A percentile compares a stretch with the other conserved stretches of the same genome.
phyloP scores from a whole-genome alignment of 495 filamentous ascomycete species.

The Friedmanniomyces endolithicus region DNA sequence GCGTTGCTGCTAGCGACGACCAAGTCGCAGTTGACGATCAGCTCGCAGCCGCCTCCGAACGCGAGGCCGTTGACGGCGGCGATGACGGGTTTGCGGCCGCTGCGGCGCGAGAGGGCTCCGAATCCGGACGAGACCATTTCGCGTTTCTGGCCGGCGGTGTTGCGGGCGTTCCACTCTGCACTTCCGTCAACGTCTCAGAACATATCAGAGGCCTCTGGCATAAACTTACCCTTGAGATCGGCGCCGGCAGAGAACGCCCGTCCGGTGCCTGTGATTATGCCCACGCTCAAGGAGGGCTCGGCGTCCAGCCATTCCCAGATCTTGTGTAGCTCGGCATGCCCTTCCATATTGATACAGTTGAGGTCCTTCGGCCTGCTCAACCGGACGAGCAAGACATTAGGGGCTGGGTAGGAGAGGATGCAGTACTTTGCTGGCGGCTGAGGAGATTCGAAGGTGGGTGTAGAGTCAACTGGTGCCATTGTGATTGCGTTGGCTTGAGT shows the following conservation, averaged over 20 bases:
- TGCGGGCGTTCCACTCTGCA: not conserved
- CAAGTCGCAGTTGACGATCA: constrained; percentile 58
- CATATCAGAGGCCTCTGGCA: constrained; percentile 6
- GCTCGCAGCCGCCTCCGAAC: constrained; percentile 64
- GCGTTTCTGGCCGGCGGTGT: constrained; percentile 22
- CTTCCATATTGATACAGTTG: constrained; percentile 43
- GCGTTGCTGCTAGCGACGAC: constrained; percentile 46
- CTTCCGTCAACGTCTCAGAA: not conserved
- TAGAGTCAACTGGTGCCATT: not conserved
- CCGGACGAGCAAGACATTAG: constrained; percentile 38
- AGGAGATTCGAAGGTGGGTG: constrained; percentile 7
- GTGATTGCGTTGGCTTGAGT: not conserved
- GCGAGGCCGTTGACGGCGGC: constrained; percentile 66
- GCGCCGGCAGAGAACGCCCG: constrained; percentile 47
- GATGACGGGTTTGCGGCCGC: constrained; percentile 53
- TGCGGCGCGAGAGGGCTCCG: constrained; percentile 27
- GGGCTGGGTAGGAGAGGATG: not conserved
- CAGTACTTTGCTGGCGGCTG: not conserved
- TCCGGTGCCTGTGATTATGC: constrained; percentile 43
- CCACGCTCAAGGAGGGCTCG: constrained; percentile 43
- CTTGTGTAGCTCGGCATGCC: constrained; percentile 38
- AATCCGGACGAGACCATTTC: constrained; percentile 23
- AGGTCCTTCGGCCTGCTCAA: constrained; percentile 46
- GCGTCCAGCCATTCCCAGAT: constrained; percentile 48
- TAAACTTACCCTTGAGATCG: constrained; percentile 33